Evolutionary conservation across 2,329 filamentous ascomycete species (phyloP), one percentile per base, ranked within the genome.

Genomic region (Chrysoporthe puriensis): DNA sequence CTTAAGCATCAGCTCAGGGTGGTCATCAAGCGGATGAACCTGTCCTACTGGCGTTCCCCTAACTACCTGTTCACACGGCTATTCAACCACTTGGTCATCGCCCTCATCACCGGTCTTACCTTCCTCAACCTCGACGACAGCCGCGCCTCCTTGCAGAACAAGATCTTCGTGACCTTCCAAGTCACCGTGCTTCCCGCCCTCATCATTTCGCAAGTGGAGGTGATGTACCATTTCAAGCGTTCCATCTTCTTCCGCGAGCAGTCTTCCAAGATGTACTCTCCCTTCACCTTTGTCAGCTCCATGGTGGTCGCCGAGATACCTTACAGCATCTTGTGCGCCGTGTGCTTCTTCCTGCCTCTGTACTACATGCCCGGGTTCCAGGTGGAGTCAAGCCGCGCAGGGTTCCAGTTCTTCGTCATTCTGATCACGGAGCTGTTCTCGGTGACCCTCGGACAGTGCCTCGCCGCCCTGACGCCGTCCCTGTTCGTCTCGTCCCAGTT

Each of bases 101-200:
- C 91, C 1, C 75, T 97, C 16, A 81, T 96, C 66, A 93, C 91
- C 0, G 94, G 94, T 72, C 84, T 97, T 14, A 90, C 90, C 44
- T 97, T 91, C 77, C 82, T 96, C 60, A 86, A 93, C 69, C 86
- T 97, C 9, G 89, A 95, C 75, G 80, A 94, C 74, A 93, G 91
- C 2, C 87, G 91, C 11, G 81, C 90, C 1, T 92, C 90, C 1
- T 84, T 97, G 4, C 94, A 97, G 78, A 92, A 96, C 82, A 90
- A 90, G 69, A 86, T 97, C 70, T 97, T 97, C 78, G 88, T 95
- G 78, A 92, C 96, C 77, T 97, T 97, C 86, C 93, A 96, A 77
- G 88, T 94, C 63, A 93, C 92, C 0, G 91, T 97, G 32, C 84
- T 97, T 36, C 93, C 93, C 0, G 91, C 92, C 1, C 83, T 96